These are phyloP conservation scores for Ramaria rubella DNA, from an alignment of 768 basidiomycete genomes.

Conservation along the genomic window DNA sequence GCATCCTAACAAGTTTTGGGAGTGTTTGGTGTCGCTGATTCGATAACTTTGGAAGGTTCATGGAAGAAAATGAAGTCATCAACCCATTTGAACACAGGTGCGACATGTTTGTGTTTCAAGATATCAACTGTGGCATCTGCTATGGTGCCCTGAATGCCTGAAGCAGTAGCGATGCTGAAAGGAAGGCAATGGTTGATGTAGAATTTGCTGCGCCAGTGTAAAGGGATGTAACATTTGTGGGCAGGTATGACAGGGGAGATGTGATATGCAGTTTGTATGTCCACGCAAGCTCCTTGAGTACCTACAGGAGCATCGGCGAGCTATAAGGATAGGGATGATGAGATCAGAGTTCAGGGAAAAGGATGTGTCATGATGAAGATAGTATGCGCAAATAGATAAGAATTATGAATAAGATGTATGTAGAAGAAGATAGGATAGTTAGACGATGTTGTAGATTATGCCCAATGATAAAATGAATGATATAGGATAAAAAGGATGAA, in stretches of 20 bases:
- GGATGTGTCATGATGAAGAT: background rate
- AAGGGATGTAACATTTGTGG: background rate
- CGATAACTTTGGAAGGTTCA: no score
- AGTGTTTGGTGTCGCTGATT: no score
- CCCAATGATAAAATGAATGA: background rate
- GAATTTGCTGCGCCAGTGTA: background rate
- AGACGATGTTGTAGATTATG: background rate
- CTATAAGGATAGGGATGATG: background rate
- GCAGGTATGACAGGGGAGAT: background rate
- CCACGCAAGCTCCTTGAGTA: background rate
- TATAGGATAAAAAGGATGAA: background rate
- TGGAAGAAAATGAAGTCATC: no score
- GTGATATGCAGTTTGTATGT: background rate
- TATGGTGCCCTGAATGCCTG: slow-evolving; percentile 26
- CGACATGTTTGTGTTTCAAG: slow-evolving; percentile 12
- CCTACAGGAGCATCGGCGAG: background rate
- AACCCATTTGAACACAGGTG: slow-evolving; percentile 28
- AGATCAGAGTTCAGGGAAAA: background rate
- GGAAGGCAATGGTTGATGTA: slow-evolving; percentile 11
- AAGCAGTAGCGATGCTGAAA: slow-evolving; percentile 24
- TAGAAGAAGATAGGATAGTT: background rate
- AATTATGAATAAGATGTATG: background rate
- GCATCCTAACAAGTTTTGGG: no score
- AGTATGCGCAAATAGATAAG: background rate
- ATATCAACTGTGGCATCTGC: slow-evolving; percentile 28